A percentile compares a stretch with the other conserved stretches of the same genome.
phyloP scores from a whole-genome alignment of 371 early-diverging fungal genomes.

The Mortierella sp. region DNA sequence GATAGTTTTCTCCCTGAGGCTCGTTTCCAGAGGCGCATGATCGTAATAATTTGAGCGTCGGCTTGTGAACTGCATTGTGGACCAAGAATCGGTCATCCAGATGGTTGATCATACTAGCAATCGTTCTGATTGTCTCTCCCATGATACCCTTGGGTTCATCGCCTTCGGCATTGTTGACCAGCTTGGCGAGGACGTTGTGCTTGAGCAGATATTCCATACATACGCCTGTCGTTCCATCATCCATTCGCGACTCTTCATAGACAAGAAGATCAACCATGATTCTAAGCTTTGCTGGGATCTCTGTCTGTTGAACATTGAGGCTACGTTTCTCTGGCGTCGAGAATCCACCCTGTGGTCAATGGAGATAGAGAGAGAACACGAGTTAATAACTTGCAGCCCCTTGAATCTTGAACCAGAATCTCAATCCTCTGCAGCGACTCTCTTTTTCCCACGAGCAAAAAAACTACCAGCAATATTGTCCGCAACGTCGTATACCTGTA shows the following conservation, averaged over 20 bases:
- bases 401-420: no score
- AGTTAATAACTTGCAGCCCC: neutral
- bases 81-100: slow-evolving; percentile 90
- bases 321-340: slow-evolving; percentile 65
- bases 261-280: slow-evolving; percentile 91
- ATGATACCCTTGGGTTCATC: slow-evolving; percentile 91
- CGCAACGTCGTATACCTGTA: slow-evolving; percentile 62
- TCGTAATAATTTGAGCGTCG: slow-evolving; percentile 81
- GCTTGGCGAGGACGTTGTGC: slow-evolving; percentile 79
- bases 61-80: slow-evolving; percentile 90
- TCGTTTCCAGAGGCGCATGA: slow-evolving; percentile 71
- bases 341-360: slow-evolving; percentile 59
- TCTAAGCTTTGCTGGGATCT: slow-evolving; percentile 80
- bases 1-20: slow-evolving; percentile 71
- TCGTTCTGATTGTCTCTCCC: slow-evolving; percentile 82
- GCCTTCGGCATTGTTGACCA: slow-evolving; percentile 82
- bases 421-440: no score
- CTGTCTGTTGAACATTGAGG: slow-evolving; percentile 79
- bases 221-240: slow-evolving; percentile 79
- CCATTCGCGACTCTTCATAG: slow-evolving; percentile 84
- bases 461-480: no score
- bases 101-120: slow-evolving; percentile 86
- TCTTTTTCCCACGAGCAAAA: no score
- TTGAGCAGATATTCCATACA: slow-evolving; percentile 95
- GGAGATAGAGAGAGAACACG: neutral